Evolutionary conservation across 164 flowering plant species (phyloP), one percentile per base, ranked within the genome.

Genomic region (Sextonia rubra): DNA sequence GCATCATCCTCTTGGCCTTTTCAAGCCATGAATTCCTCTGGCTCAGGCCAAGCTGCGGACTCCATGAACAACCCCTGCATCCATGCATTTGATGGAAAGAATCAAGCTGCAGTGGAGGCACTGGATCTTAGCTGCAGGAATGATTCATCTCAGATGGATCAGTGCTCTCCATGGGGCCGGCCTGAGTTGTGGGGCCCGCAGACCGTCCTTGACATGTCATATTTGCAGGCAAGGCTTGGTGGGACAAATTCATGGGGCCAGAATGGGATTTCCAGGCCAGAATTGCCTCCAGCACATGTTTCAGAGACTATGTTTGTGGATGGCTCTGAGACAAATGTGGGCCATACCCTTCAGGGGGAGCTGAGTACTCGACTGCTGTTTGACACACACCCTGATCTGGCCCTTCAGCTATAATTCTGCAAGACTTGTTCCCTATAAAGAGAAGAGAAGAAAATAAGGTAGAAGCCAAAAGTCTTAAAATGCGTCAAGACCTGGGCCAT

Each of bases 191-290:
- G 18, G 17, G 47, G 26, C 61, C 56, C 79, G 44, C 79, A 74
- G 49, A 81, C 81, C 65, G 71, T 68, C n/a, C 82, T 82, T 32
- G 83, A 84, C 72, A 69, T 85, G 68, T 75, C 85, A 15, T 86
- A 47, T 74, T 77, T 82, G 74, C 77, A 76, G 63, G 73, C 83
- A 9, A 76, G 80, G 24, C 82, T 87, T 3, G 76, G 71, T 47
- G 83, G 84, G 80, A 73, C 77, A 62, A 82, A 71, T 24, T 63
- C 74, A n/a, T 61, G 25, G 12, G 32, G 47, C 8, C 67, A 68
- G 60, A 70, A 77, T 44, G 71, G 69, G 62, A 60, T 60, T 12
- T 48, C 26, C 37, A 68, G 64, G 61, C 75, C 30, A 11, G 76
- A 62, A 8, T 37, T 61, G 73, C 71, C 58, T 12, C 66, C 60